phyloP scores from a whole-genome alignment of 116 monocot species.

The Papilionanthe hybrid region DNA sequence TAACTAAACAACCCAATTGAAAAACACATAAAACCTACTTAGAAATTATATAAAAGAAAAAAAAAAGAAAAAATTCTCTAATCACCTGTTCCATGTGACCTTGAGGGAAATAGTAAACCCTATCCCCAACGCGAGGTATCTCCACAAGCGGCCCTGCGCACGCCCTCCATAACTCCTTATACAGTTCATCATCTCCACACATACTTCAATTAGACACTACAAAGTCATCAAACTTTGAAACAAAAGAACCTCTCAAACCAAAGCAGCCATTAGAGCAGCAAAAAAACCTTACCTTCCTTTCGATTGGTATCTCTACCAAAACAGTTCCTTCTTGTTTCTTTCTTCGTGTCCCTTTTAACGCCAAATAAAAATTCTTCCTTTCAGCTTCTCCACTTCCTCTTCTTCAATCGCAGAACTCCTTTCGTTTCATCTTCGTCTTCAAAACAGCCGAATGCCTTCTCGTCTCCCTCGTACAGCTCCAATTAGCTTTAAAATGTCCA shows the following conservation, averaged over 20 bases:
- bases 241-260: not conserved
- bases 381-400: not conserved
- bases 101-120: constrained; percentile 49
- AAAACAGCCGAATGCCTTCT: not conserved
- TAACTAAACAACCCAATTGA: constrained; percentile 19
- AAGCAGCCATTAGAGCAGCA: not conserved
- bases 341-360: not conserved
- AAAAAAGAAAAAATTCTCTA: not conserved
- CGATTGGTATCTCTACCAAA: not conserved
- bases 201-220: constrained; percentile 8
- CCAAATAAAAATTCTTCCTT: not conserved
- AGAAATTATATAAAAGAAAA: not conserved
- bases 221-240: not conserved
- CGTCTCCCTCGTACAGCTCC: not conserved
- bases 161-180: constrained; percentile 39
- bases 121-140: constrained; percentile 24
- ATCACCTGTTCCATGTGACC: constrained; percentile 52
- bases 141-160: constrained; percentile 51
- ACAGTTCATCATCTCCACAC: constrained; percentile 14
- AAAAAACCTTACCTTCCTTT: not conserved
- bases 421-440: not conserved
- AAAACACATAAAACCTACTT: not conserved
- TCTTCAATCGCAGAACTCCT: not conserved
- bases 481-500: not conserved
- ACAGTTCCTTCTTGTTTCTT: not conserved